Percentiles rank a stretch among this genome's conserved stretches.
Evolutionary conservation across 2,329 filamentous ascomycete species (phyloP).

Genomic region (Botrytis fabae): DNA sequence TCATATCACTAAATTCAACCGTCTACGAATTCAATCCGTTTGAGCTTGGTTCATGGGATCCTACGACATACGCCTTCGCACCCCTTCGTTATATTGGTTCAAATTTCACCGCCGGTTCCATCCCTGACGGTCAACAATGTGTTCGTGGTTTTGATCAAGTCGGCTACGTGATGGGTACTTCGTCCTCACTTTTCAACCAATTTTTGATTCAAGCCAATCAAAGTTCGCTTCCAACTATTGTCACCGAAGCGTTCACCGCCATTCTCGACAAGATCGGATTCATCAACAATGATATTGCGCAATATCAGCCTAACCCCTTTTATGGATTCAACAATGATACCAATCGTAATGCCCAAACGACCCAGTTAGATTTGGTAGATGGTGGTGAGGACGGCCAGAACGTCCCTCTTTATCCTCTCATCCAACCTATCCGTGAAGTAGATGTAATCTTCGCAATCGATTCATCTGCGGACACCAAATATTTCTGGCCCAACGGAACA

Average conservation of each 20-base stretch:
- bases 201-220: constrained; percentile 66
- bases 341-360: constrained; percentile 56
- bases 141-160: constrained; percentile 79
- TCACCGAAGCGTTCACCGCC: constrained; percentile 52
- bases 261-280: constrained; percentile 58
- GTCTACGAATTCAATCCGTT: constrained; percentile 78
- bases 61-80: constrained; percentile 68
- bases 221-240: constrained; percentile 47
- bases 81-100: constrained; percentile 72
- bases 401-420: constrained; percentile 74
- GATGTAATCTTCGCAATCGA: constrained; percentile 84
- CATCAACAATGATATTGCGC: constrained; percentile 69
- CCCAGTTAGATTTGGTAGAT: constrained; percentile 70
- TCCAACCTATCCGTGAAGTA: constrained; percentile 68
- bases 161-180: constrained; percentile 84
- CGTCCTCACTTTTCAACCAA: constrained; percentile 80
- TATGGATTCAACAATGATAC: constrained; percentile 59
- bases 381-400: constrained; percentile 79
- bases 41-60: constrained; percentile 77
- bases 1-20: constrained; percentile 71
- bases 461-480: constrained; percentile 69
- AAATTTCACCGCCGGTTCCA: constrained; percentile 62
- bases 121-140: constrained; percentile 60
- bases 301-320: constrained; percentile 77
- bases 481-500: constrained; percentile 76